Base-by-base conservation (phyloP, 2,329 filamentous ascomycete genomes). In the Fusarium lateritium region DNA sequence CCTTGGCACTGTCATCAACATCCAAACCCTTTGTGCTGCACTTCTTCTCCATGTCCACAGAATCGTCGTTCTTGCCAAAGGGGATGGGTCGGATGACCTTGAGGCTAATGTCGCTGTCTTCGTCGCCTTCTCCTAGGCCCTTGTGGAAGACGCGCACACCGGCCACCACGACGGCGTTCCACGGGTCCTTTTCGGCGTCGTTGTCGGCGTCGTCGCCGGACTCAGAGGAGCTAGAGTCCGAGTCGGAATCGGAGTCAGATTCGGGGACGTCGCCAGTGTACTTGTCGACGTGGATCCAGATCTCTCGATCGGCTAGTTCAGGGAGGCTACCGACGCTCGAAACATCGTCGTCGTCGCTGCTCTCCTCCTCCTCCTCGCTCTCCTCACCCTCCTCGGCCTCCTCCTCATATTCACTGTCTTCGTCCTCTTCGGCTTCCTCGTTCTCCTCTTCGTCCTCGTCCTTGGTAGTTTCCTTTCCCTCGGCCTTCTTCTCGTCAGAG, bases 151-250 rank as follows among this genome's bases (percentile, higher is more conserved):
- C 83, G n/a, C 87, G 83, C 46, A 91, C 77, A 0, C 89, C 88
- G 3, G 90, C 83, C 11, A 89, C 85, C 5, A 82, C 85, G n/a
- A 90, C 83, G 6, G 88, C 88, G 72, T 91, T 90, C 88, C 89
- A 91, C 1, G 87, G 85, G 40, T 88, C 83, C 24, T 82, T 80
- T 65, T 87, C 83, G 49, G 85, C 85, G 65, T 86, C 83, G 49
- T 84, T 85, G 65, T 86, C 83, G 50, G 85, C 85, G 57, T 88
- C 86, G 66, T 87, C 86, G 11, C 82, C 82, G 8, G 84, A 82
- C n/a, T 84, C 51, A 42, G 36, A 36, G 14, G 24, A 31, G 14
- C 36, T 45, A 11, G 59, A 58, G 21, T 47, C 40, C 14, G 54
- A 50, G 15, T 62, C 56, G 4, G 64, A 39, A 6, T 55, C 55